These are phyloP conservation scores for Dalechampia spathulata DNA, from an alignment of 441 rosid species.

Conservation along the genomic window DNA sequence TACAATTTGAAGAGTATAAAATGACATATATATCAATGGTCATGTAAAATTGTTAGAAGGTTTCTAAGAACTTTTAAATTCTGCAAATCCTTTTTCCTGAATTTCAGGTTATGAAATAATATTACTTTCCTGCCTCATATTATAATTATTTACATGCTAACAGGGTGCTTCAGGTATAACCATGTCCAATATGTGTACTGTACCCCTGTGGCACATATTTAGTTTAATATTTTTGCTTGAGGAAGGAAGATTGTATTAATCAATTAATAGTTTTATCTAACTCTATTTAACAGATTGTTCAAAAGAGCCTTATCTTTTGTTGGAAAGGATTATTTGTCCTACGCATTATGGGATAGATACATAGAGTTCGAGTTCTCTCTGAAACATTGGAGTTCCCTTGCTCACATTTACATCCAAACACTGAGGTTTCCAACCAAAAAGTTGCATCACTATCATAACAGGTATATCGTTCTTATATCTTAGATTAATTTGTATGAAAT, in stretches of 20 bases:
- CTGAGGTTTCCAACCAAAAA: constrained; percentile 71
- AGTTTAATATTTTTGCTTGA: constrained; percentile 1
- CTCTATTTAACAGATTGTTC: constrained; percentile 50
- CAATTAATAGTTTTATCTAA: constrained; percentile 1
- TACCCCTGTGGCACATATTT: neutral
- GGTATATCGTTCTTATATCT: constrained; percentile 35
- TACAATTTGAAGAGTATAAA: too few species aligned
- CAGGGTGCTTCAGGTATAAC: neutral
- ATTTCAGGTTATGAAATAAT: neutral
- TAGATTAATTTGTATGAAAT: too few species aligned
- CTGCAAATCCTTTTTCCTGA: too few species aligned
- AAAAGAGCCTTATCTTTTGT: constrained; percentile 68
- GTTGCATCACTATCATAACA: constrained; percentile 54
- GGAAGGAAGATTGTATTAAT: neutral
- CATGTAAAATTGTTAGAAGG: too few species aligned
- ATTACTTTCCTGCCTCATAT: neutral
- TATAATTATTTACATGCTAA: neutral
- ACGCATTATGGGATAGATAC: constrained; percentile 73
- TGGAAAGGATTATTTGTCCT: constrained; percentile 75
- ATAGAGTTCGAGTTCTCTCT: constrained; percentile 54
- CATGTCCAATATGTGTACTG: neutral
- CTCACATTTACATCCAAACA: constrained; percentile 55
- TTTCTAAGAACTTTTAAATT: too few species aligned
- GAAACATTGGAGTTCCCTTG: constrained; percentile 66
- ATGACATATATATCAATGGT: too few species aligned